phyloP scores from a whole-genome alignment of 495 filamentous ascomycete species.

The Aspergillus olivimuriae region DNA sequence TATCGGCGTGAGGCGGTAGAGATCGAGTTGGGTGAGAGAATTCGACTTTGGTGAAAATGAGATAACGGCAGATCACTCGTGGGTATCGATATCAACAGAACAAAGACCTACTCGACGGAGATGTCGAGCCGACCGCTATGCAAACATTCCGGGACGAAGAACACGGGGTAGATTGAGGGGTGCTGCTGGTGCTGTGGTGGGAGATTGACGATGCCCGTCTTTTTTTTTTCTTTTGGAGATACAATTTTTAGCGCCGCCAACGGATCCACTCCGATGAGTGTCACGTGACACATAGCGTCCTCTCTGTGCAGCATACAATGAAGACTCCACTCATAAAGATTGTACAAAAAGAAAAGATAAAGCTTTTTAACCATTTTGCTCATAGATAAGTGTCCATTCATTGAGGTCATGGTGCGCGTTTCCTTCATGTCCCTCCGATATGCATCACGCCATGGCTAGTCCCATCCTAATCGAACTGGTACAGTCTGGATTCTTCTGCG shows the following conservation, averaged over 20 bases:
- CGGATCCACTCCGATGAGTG: slow-evolving; percentile 12
- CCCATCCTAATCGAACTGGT: too few relatives aligned
- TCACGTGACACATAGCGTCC: slow-evolving; percentile 16
- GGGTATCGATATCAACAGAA: slow-evolving; percentile 17
- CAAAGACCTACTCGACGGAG: slow-evolving; percentile 17
- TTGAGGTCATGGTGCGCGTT: too few relatives aligned
- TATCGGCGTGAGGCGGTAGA: slow-evolving; percentile 3
- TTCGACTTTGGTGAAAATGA: background rate
- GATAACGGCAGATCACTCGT: slow-evolving; percentile 1
- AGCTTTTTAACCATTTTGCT: too few relatives aligned
- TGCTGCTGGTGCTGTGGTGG: slow-evolving; percentile 20
- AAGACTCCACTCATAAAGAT: too few relatives aligned
- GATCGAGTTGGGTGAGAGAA: background rate
- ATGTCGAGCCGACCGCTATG: slow-evolving; percentile 25
- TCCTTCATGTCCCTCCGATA: too few relatives aligned
- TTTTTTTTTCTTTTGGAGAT: slow-evolving; percentile 18
- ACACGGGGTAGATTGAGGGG: slow-evolving; percentile 3
- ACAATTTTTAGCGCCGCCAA: slow-evolving; percentile 22
- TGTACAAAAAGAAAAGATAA: too few relatives aligned
- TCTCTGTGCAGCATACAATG: too few relatives aligned
- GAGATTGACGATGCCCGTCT: slow-evolving; percentile 8
- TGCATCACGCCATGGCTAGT: too few relatives aligned
- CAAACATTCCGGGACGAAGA: slow-evolving; percentile 27
- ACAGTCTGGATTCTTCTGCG: too few relatives aligned
- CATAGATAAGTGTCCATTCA: too few relatives aligned